Evolutionary conservation across 2,329 filamentous ascomycete genomes (phyloP).

Genomic region (Fusarium piperis): DNA sequence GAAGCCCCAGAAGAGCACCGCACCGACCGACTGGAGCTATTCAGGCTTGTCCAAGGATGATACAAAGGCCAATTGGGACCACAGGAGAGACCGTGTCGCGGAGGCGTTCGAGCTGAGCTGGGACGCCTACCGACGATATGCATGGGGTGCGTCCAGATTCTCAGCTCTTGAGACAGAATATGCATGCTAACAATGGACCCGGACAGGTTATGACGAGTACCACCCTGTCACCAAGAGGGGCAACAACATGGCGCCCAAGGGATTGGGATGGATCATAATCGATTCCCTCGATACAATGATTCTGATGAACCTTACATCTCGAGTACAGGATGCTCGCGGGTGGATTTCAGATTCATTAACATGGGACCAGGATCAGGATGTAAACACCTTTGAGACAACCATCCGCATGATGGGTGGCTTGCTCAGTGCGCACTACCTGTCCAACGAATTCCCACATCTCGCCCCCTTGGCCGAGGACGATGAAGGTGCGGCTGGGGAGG

Average conservation of each 20-base stretch:
- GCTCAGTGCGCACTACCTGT: slow-evolving; percentile 94
- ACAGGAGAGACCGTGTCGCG: slow-evolving; percentile 81
- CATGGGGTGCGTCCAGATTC: slow-evolving; percentile 77
- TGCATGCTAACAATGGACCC: slow-evolving; percentile 41
- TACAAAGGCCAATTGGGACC: slow-evolving; percentile 74
- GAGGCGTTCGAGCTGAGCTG: slow-evolving; percentile 93
- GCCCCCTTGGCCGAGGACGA: slow-evolving; percentile 79
- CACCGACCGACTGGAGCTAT: slow-evolving; percentile 66
- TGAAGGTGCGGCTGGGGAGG: slow-evolving; percentile 78
- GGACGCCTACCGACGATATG: slow-evolving; percentile 91
- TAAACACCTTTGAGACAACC: slow-evolving; percentile 97
- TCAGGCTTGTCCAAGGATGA: slow-evolving; percentile 59
- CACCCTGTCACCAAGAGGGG: slow-evolving; percentile 83
- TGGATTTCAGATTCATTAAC: slow-evolving; percentile 86
- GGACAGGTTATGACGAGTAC: slow-evolving; percentile 81
- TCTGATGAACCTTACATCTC: slow-evolving; percentile 94
- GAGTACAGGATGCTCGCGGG: slow-evolving; percentile 83
- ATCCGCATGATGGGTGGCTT: slow-evolving; percentile 97
- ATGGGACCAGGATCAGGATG: slow-evolving; percentile 93
- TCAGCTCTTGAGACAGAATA: background rate
- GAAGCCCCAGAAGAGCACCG: slow-evolving; percentile 48
- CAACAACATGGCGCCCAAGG: slow-evolving; percentile 84
- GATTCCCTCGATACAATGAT: slow-evolving; percentile 97
- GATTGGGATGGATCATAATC: slow-evolving; percentile 97
- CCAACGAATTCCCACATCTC: slow-evolving; percentile 80